Evolutionary conservation across 148 eudicot species (phyloP), one percentile per base, ranked within the genome.

Genomic region (Fagopyrum tataricum): DNA sequence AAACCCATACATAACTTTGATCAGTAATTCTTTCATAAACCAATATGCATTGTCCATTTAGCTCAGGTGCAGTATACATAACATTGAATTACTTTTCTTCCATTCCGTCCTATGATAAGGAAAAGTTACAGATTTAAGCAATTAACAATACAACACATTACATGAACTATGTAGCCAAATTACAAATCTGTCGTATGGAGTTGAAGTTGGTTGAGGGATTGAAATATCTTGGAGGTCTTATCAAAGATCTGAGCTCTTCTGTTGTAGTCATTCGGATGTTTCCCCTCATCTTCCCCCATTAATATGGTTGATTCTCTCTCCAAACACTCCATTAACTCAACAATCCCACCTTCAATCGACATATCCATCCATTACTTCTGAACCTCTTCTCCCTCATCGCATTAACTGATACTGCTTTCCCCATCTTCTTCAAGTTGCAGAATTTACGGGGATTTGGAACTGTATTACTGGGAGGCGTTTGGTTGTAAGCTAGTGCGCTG

Each of bases 221-320:
- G 95, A 69, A 92, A 92, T 66, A 91, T 84, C 77, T 80, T 85
- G 20, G 90, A 79, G 59, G 90, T 90, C 84, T 83, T 79, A 39
- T 86, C 82, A 70, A 92, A 92, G 21, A 92, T 89, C 9, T 51
- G 79, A 14, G 97, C 92, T 78, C 95, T 86, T 10, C 91, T 72
- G 69, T 88, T 82, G 75, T 92, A 92, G 79, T 92, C 92, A 51
- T 4, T 70, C 1, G 97, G 84, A 8, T 86, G 81, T 42, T 75
- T 85, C 0, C 97, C 95, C 61, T 85, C 78, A 71, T 90, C 91
- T 20, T 84, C 91, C 5, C 95, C 92, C 95, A 89, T 31, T 31
- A 31, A 31, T 31, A 31, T 87, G 44, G 89, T 91, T 14, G 97
- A 92, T 79, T 89, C 97, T 66, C 67, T 86, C 78, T 91, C 97